phyloP scores from a whole-genome alignment of 257 asterid species.

The Cinchona pubescens region DNA sequence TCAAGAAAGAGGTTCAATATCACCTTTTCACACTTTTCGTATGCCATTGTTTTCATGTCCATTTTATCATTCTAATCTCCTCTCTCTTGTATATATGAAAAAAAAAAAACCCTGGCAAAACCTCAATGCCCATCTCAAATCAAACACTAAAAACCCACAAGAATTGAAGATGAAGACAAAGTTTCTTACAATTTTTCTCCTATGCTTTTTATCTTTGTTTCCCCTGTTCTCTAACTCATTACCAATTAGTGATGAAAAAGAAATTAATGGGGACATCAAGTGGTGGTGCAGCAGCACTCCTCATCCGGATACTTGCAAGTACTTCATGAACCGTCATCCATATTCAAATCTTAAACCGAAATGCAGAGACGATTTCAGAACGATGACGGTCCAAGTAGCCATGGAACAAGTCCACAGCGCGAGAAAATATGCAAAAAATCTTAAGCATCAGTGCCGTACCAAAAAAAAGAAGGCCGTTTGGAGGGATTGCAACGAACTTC shows the following conservation, averaged over 20 bases:
- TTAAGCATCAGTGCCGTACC: slow-evolving; percentile 24
- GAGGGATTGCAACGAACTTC: slow-evolving; percentile 51
- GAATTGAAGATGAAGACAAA: slow-evolving; percentile 15
- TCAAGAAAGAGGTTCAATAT: slow-evolving; percentile 23
- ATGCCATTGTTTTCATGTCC: slow-evolving; percentile 17
- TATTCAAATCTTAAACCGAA: slow-evolving; percentile 23
- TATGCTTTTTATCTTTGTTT: slow-evolving; percentile 16
- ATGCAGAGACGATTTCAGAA: slow-evolving; percentile 41
- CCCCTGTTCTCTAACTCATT: slow-evolving; percentile 20
- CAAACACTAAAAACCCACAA: neutral
- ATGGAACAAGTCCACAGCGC: slow-evolving; percentile 45
- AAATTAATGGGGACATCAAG: slow-evolving; percentile 24
- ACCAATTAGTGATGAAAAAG: slow-evolving; percentile 1
- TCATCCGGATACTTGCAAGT: slow-evolving; percentile 55
- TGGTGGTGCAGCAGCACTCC: slow-evolving; percentile 70
- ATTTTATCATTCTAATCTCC: slow-evolving; percentile 14
- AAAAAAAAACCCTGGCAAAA: neutral
- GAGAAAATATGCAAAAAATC: slow-evolving; percentile 24
- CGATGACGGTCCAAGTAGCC: slow-evolving; percentile 49
- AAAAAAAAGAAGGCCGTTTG: slow-evolving; percentile 29
- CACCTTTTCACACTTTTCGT: slow-evolving; percentile 21
- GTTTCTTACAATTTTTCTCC: slow-evolving; percentile 13
- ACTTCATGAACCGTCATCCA: slow-evolving; percentile 35
- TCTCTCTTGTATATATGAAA: neutral
- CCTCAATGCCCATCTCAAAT: neutral